Evolutionary conservation across 768 basidiomycete species (phyloP).

Genomic region (Termitomyces sp.): DNA sequence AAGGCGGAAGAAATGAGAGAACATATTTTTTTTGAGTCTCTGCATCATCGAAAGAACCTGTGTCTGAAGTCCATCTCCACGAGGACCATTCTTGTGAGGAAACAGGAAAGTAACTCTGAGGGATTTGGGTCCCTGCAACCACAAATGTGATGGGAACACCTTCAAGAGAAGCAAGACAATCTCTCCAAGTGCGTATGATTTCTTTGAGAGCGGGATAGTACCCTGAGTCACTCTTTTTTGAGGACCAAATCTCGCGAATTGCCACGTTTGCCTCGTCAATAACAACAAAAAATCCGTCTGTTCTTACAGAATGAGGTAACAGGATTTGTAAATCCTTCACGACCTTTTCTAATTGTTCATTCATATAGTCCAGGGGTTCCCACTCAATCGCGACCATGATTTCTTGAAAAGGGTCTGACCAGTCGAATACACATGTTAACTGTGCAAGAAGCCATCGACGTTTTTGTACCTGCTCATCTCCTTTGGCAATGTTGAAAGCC

Average conservation of each 20-base stretch:
- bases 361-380: too few relatives aligned
- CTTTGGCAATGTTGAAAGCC: not conserved
- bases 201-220: not conserved
- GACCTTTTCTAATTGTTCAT: not conserved
- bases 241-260: too few relatives aligned
- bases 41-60: not conserved
- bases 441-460: too few relatives aligned
- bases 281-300: not conserved
- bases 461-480: not conserved
- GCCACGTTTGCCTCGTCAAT: not conserved
- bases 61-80: not conserved
- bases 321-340: not conserved
- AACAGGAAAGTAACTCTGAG: not conserved
- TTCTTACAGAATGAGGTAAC: not conserved
- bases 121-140: not conserved
- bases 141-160: conserved; percentile 1
- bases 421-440: too few relatives aligned
- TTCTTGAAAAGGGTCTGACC: not conserved
- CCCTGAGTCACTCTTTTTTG: too few relatives aligned
- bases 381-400: too few relatives aligned
- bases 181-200: not conserved
- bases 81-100: not conserved
- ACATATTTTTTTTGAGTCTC: not conserved
- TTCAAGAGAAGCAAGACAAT: not conserved
- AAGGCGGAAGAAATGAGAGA: not conserved